A percentile compares a stretch with the other conserved stretches of the same genome.
phyloP scores from a whole-genome alignment of 2,329 filamentous ascomycete genomes.

The Davidsoniella australis region DNA sequence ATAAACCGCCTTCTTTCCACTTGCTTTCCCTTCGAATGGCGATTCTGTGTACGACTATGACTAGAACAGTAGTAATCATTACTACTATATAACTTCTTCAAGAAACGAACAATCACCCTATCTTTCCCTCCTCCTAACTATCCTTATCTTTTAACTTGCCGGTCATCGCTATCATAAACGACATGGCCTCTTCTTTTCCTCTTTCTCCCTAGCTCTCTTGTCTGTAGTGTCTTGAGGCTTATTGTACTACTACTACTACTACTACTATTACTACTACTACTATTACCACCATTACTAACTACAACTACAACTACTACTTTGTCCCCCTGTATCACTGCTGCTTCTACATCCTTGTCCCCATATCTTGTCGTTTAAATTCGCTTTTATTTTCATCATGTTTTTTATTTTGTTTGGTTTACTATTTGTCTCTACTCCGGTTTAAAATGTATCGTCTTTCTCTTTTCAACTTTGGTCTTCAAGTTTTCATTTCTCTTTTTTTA shows the following conservation, averaged over 20 bases:
- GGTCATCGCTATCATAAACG: not conserved
- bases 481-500: conserved; percentile 7
- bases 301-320: not conserved
- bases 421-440: not conserved
- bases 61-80: no score
- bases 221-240: not conserved
- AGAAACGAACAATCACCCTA: no score
- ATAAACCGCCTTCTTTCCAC: not conserved
- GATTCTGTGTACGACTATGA: conserved; percentile 1
- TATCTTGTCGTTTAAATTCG: not conserved
- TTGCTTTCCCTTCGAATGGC: not conserved
- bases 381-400: not conserved
- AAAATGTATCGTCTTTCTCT: not conserved
- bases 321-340: not conserved
- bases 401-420: not conserved
- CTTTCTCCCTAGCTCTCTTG: not conserved
- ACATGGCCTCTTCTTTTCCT: not conserved
- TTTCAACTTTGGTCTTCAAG: not conserved
- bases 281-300: not conserved
- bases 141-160: not conserved
- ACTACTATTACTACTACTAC: not conserved
- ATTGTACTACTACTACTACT: conserved; percentile 1
- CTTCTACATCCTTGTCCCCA: not conserved
- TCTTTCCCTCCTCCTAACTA: not conserved
- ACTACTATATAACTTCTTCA: no score